Evolutionary conservation across 805 yeast species (phyloP).

Genomic region (Cyberlindnera petersonii): DNA sequence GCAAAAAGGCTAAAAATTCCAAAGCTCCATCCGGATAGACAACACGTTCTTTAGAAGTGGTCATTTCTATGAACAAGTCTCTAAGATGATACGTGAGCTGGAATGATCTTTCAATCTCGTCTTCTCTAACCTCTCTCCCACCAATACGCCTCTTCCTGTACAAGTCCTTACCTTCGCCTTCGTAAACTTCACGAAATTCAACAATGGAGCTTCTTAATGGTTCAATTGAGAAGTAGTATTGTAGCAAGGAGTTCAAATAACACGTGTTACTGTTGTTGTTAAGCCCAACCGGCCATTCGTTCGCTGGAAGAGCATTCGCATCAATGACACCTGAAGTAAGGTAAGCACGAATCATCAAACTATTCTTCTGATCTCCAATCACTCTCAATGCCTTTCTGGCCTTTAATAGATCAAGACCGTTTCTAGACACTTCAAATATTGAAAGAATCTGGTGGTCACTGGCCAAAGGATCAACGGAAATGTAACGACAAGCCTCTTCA

Average conservation of each 20-base stretch:
- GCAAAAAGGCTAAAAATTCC: conserved; percentile 83
- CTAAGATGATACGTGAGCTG: conserved; percentile 76
- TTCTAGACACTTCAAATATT: conserved; percentile 41
- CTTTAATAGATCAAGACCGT: conserved; percentile 46
- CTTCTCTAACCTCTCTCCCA: conserved; percentile 74
- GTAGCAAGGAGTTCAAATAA: conserved; percentile 84
- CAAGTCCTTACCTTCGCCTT: conserved; percentile 30
- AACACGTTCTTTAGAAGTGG: conserved; percentile 54
- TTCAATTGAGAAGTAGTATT: conserved; percentile 80
- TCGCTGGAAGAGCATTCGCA: conserved; percentile 53
- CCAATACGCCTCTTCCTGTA: conserved; percentile 67
- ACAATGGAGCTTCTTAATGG: conserved; percentile 72
- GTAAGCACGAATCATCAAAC: conserved; percentile 52
- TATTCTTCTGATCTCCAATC: conserved; percentile 51
- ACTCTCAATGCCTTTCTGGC: conserved; percentile 55
- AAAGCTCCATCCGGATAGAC: conserved; percentile 80
- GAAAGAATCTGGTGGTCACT: conserved; percentile 54
- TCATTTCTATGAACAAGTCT: conserved; percentile 65
- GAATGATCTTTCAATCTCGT: conserved; percentile 75
- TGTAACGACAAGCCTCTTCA: conserved; percentile 41
- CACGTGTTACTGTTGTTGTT: conserved; percentile 96
- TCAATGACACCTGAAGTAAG: conserved; percentile 61
- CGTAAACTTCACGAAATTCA: conserved; percentile 42
- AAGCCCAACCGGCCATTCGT: conserved; percentile 84
- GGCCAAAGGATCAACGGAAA: conserved; percentile 50